phyloP scores from a whole-genome alignment of 352 stramenopile species.

The Pythium grandisporangium region DNA sequence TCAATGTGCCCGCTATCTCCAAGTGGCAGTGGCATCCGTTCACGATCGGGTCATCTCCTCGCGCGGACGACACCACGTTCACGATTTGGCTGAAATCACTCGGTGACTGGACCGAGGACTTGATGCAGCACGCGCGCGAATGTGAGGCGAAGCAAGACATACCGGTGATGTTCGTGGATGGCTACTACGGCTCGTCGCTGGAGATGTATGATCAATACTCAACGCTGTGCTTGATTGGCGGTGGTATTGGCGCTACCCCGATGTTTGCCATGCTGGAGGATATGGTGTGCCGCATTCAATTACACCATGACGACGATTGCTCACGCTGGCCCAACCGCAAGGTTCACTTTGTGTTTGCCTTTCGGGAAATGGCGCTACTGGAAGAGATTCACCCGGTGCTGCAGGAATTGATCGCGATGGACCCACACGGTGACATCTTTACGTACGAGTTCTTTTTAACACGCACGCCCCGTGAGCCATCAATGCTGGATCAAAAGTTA shows the following conservation, averaged over 20 bases:
- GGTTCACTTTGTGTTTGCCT: slow-evolving; percentile 13
- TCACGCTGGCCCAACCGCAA: background rate
- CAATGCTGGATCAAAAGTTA: slow-evolving; percentile 7
- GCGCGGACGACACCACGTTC: background rate
- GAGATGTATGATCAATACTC: slow-evolving; percentile 5
- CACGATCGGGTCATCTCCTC: slow-evolving; percentile 11
- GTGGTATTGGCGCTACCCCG: slow-evolving; percentile 8
- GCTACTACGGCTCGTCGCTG: slow-evolving; percentile 6
- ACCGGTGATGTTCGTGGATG: slow-evolving; percentile 13
- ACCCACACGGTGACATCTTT: slow-evolving; percentile 14
- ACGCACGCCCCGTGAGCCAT: slow-evolving; percentile 3
- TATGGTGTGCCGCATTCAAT: too few relatives aligned
- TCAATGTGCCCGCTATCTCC: slow-evolving; percentile 11
- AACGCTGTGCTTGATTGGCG: slow-evolving; percentile 4
- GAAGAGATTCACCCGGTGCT: slow-evolving; percentile 13
- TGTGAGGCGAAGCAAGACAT: slow-evolving; percentile 1
- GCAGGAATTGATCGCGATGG: slow-evolving; percentile 4
- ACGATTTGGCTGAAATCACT: slow-evolving; percentile 11
- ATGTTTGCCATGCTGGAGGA: slow-evolving; percentile 10
- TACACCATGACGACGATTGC: background rate
- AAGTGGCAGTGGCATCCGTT: slow-evolving; percentile 16
- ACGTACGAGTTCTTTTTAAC: slow-evolving; percentile 17
- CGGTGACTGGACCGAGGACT: slow-evolving; percentile 8
- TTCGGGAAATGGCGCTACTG: slow-evolving; percentile 16
- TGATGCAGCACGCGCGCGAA: slow-evolving; percentile 7